Percentiles rank a stretch among this genome's conserved stretches.
Evolutionary conservation across 1,139 yeast species (phyloP).

Genomic region (Spathaspora sp.): DNA sequence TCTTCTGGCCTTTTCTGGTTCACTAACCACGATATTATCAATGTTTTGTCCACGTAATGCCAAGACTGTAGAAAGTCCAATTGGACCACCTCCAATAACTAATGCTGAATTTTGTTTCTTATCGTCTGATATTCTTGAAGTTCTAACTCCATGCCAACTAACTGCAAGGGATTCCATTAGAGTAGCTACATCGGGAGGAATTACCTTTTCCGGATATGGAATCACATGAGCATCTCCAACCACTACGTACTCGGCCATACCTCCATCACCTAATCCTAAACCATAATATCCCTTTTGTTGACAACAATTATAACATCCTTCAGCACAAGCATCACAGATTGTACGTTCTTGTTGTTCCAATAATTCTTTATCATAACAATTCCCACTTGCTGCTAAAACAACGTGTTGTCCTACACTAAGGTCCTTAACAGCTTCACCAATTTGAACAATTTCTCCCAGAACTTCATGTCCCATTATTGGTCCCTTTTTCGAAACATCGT

Average conservation of each 20-base stretch:
- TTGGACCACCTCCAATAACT: conserved; percentile 64
- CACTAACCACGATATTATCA: conserved; percentile 54
- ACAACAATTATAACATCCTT: conserved; percentile 49
- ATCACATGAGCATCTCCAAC: conserved; percentile 47
- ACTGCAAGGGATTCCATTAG: conserved; percentile 57
- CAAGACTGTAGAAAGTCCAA: conserved; percentile 56
- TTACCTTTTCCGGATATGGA: conserved; percentile 39
- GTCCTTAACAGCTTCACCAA: conserved; percentile 21
- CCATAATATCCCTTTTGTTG: conserved; percentile 42
- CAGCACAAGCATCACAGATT: conserved; percentile 43
- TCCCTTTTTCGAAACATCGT: conserved; percentile 19
- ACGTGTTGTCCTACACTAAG: conserved; percentile 43
- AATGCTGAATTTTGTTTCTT: conserved; percentile 34
- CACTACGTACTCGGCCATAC: conserved; percentile 49
- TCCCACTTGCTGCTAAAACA: conserved; percentile 43
- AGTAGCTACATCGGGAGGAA: conserved; percentile 56
- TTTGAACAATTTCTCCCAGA: conserved; percentile 41
- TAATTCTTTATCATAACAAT: conserved; percentile 23
- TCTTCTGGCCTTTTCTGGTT: conserved; percentile 58
- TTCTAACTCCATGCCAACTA: conserved; percentile 58
- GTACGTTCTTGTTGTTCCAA: background rate
- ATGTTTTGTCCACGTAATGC: conserved; percentile 60
- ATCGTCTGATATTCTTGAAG: conserved; percentile 23
- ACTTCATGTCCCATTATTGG: conserved; percentile 55
- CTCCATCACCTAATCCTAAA: conserved; percentile 51